Evolutionary conservation across 768 basidiomycete species (phyloP).

Genomic region (Cystofilobasidium bisporidii): DNA sequence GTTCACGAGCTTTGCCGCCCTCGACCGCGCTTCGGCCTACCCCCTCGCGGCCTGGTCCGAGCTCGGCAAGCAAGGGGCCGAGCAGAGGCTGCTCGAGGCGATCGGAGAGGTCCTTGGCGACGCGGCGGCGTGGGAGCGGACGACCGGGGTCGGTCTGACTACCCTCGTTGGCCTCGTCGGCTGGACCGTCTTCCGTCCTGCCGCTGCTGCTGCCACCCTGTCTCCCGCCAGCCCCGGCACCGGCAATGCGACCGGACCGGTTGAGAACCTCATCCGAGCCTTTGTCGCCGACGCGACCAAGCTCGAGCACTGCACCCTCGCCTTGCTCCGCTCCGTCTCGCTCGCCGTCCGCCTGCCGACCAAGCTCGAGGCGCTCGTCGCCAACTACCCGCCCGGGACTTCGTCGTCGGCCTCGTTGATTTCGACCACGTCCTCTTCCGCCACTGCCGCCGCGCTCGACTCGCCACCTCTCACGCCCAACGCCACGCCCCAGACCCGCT

Average conservation of each 20-base stretch:
- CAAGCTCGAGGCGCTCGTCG: not conserved
- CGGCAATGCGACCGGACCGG: not conserved
- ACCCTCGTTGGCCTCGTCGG: not conserved
- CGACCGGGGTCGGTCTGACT: not conserved
- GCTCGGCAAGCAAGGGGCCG: not conserved
- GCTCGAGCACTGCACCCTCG: not conserved
- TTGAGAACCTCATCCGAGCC: not conserved
- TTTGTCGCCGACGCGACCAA: not conserved
- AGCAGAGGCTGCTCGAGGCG: not conserved
- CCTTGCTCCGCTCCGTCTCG: not conserved
- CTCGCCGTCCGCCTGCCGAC: not conserved
- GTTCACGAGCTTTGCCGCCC: not conserved
- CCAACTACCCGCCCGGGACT: not conserved
- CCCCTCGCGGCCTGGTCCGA: not conserved
- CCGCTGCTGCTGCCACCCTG: no score
- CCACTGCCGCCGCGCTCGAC: not conserved
- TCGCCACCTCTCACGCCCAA: no score
- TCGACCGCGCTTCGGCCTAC: not conserved
- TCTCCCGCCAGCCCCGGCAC: no score
- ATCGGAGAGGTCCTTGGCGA: not conserved
- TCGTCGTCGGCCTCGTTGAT: not conserved
- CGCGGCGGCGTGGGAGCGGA: not conserved
- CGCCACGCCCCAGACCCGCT: no score
- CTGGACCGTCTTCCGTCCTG: not conserved
- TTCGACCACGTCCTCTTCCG: not conserved